Base-by-base conservation (phyloP, 176 grass and related monocot species). In the Carex parvula region DNA sequence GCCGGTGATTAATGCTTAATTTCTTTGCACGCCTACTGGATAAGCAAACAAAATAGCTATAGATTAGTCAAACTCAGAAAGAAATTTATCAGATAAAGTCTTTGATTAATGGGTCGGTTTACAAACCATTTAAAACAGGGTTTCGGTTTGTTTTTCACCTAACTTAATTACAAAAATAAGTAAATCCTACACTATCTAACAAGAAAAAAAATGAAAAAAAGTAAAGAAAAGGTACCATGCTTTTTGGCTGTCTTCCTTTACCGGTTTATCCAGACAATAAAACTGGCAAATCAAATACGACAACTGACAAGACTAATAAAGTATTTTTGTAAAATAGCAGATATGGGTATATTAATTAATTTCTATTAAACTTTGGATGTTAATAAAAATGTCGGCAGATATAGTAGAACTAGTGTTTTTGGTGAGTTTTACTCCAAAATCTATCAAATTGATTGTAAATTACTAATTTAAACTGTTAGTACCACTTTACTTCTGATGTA, bases 81-180 rank as follows among this genome's bases (percentile, higher is more conserved):
- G 13, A 5, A 56, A 56, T 56, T 77, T 77, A 1, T 22, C 22
- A 76, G 5, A 9, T 50, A 5, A 55, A 76, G n/a, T 30, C 50
- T 77, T 77, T 56, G 22, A 77, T 56, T 30, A 77, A 77, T 77
- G 50, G 71, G 73, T 55, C 73, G 48, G 50, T 76, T 29, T 76
- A 14, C 48, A 24, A 76, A 76, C 48, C 48, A 76, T 76, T 76
- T 17, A 15, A 76, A 76, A 76, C 50, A 76, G 13, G 21, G 55
- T 53, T 55, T 76, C 13, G 22, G 46, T 77, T 77, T 77, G 42
- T 75, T 75, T 10, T 75, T 72, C 52, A 33, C 29, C 24, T 21
- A n/a, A 50, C 14, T 15, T 56, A 26, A 77, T 24, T 4, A 29
- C 72, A 46, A 76, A 76, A 20, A 42, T 13, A 70, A 41, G 37